phyloP scores from a whole-genome alignment of 2,329 filamentous ascomycete species.

The Ophiosphaerella korrae region DNA sequence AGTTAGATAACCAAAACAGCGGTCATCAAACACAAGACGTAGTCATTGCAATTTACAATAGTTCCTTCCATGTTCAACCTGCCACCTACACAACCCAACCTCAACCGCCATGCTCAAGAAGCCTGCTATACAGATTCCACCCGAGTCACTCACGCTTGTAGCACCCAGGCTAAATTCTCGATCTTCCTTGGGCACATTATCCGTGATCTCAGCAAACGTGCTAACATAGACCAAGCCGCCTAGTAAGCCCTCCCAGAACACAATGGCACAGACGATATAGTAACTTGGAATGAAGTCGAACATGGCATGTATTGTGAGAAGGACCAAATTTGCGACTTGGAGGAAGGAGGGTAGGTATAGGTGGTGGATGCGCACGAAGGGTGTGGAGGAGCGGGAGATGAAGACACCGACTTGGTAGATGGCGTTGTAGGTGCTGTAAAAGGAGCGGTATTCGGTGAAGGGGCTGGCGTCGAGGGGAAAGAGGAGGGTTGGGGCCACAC shows the following conservation, averaged over 20 bases:
- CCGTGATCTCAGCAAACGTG: constrained; percentile 92
- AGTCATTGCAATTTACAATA: constrained; percentile 49
- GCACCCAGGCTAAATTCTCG: constrained; percentile 90
- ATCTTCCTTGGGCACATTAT: constrained; percentile 75
- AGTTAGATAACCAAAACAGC: neutral
- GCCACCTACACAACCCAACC: constrained; percentile 79
- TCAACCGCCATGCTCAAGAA: constrained; percentile 84
- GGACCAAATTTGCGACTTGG: constrained; percentile 75
- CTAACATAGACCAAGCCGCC: constrained; percentile 88
- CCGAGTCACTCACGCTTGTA: constrained; percentile 90
- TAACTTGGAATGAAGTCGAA: constrained; percentile 82
- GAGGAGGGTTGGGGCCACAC: constrained; percentile 84
- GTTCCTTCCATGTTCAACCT: constrained; percentile 78
- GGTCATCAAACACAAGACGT: too few relatives aligned
- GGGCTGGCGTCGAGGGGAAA: constrained; percentile 80
- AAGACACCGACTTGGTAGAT: constrained; percentile 97
- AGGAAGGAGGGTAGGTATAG: constrained; percentile 83
- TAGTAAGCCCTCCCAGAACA: constrained; percentile 94
- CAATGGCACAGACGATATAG: constrained; percentile 80
- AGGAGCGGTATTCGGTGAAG: constrained; percentile 80
- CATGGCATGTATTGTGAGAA: constrained; percentile 78
- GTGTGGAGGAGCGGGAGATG: constrained; percentile 87
- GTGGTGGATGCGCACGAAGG: constrained; percentile 79
- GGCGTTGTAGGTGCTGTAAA: constrained; percentile 93
- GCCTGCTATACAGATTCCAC: constrained; percentile 85